phyloP scores from a whole-genome alignment of 1,284 basidiomycete genomes.

The Ustilago tritici region DNA sequence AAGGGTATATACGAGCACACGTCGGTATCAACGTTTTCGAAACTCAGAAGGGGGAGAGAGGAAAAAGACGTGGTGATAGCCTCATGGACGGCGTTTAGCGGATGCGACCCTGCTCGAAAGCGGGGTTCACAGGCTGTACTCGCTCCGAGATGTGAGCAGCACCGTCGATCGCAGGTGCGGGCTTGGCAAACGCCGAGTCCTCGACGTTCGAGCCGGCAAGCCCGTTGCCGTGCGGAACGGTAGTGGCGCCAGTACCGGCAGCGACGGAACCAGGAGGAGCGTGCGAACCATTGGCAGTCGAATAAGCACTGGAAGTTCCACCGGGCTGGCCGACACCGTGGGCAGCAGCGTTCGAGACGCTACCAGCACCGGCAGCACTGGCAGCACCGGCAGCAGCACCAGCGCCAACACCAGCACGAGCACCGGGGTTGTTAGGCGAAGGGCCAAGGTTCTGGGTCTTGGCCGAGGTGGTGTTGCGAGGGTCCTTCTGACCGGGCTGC shows the following conservation, averaged over 20 bases:
- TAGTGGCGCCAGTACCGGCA: conserved; percentile 43
- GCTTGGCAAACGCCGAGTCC: conserved; percentile 31
- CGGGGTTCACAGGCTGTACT: conserved; percentile 48
- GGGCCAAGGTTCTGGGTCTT: conserved; percentile 50
- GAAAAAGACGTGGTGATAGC: not conserved
- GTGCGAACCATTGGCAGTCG: conserved; percentile 35
- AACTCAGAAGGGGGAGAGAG: conserved; percentile 11
- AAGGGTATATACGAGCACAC: conserved; percentile 47
- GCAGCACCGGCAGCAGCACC: conserved; percentile 4
- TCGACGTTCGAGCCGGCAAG: conserved; percentile 18
- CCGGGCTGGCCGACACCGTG: conserved; percentile 45
- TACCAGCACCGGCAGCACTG: not conserved
- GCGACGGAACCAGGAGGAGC: conserved; percentile 41
- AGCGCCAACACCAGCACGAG: conserved; percentile 1
- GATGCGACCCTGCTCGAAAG: conserved; percentile 38
- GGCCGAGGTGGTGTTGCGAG: conserved; percentile 45
- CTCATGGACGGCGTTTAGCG: conserved; percentile 17
- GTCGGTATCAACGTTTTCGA: conserved; percentile 37
- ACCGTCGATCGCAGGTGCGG: conserved; percentile 50
- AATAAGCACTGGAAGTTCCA: conserved; percentile 33
- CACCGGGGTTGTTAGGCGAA: conserved; percentile 38
- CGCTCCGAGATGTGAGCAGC: conserved; percentile 35
- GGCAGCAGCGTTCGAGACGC: conserved; percentile 25
- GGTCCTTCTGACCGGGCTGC: conserved; percentile 44
- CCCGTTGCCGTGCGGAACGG: conserved; percentile 16